Evolutionary conservation across 2,329 filamentous ascomycete species (phyloP).

Genomic region (Penicillium brasilianum): DNA sequence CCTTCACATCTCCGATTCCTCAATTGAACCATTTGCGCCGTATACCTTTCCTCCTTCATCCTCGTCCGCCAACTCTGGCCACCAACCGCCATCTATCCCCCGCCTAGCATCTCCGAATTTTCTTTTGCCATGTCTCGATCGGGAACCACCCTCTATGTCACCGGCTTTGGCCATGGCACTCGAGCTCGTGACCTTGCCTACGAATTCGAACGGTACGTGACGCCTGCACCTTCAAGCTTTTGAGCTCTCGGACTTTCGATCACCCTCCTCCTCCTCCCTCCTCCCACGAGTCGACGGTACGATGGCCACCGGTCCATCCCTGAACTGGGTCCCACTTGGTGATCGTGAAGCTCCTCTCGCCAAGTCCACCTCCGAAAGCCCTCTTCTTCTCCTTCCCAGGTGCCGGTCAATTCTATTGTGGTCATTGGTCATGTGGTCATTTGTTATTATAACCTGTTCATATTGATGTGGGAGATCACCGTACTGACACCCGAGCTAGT

Average conservation of each 20-base stretch:
- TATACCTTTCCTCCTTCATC: slow-evolving; percentile 12
- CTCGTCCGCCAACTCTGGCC: slow-evolving; percentile 1
- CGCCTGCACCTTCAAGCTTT: slow-evolving; percentile 52
- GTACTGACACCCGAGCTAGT: slow-evolving; percentile 61
- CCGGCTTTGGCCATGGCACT: slow-evolving; percentile 98
- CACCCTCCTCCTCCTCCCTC: slow-evolving; percentile 38
- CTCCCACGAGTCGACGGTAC: slow-evolving; percentile 41
- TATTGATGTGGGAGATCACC: background rate
- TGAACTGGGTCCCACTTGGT: slow-evolving; percentile 6
- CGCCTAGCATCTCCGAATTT: background rate
- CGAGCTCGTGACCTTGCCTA: slow-evolving; percentile 98
- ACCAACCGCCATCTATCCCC: background rate
- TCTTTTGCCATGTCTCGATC: slow-evolving; percentile 78
- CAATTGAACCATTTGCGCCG: background rate
- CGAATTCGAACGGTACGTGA: slow-evolving; percentile 99
- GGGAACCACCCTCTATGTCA: slow-evolving; percentile 95
- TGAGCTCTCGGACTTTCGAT: slow-evolving; percentile 40
- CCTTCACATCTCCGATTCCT: slow-evolving; percentile 9
- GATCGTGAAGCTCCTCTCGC: background rate
- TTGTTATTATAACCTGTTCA: slow-evolving; percentile 22
- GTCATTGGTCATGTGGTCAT: slow-evolving; percentile 23
- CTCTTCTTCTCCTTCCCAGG: background rate
- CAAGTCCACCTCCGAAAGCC: background rate
- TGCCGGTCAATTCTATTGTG: slow-evolving; percentile 10
- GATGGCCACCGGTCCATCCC: slow-evolving; percentile 15